Conservation (phyloP, 345 rosid species). For the Lepidium sativum region DNA sequence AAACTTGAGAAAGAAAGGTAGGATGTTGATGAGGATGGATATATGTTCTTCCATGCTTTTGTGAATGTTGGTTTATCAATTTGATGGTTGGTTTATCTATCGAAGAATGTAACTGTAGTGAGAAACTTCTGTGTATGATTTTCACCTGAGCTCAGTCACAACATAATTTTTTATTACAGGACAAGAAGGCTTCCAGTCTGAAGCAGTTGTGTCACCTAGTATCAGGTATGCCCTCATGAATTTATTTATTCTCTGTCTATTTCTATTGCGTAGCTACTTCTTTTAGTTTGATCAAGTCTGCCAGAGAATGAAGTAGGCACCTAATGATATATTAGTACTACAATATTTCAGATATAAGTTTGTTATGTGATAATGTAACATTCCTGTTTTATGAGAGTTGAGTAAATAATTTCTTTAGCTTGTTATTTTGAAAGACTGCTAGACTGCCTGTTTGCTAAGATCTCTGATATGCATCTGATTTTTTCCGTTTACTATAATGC, state of each 20-base stretch:
- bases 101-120: too few species aligned
- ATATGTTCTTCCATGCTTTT: too few species aligned
- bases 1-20: too few species aligned
- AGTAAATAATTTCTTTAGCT: neutral
- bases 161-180: slow-evolving; percentile 63
- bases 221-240: slow-evolving; percentile 38
- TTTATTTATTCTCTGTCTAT: neutral
- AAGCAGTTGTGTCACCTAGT: slow-evolving; percentile 17
- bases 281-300: neutral
- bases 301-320: neutral
- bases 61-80: too few species aligned
- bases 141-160: slow-evolving; percentile 55
- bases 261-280: neutral
- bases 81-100: too few species aligned
- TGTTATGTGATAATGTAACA: neutral
- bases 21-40: too few species aligned
- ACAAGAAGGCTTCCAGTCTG: slow-evolving; percentile 48
- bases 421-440: neutral
- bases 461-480: neutral
- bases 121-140: too few species aligned
- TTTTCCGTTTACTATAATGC: neutral
- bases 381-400: neutral
- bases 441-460: neutral
- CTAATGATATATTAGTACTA: neutral
- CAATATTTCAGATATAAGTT: neutral